Evolutionary conservation across 345 rosid genomes (phyloP), one percentile per base, ranked within the genome.

Genomic region (Eucalyptus cladocalyx): DNA sequence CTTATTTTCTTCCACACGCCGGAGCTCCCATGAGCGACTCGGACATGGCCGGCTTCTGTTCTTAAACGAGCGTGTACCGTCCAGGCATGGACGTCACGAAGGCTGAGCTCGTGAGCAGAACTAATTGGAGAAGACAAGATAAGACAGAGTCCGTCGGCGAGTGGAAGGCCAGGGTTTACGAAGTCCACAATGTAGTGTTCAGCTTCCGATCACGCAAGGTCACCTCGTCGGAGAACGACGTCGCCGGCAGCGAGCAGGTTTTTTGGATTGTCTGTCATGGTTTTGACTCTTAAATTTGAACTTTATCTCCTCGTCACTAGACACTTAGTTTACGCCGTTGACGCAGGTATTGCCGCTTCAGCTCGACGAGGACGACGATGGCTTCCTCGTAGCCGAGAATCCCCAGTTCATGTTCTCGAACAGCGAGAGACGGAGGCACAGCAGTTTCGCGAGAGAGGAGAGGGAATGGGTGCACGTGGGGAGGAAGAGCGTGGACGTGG

Each of bases 1-100:
- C 50, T 48, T 48, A 48, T 13, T 48, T 48, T 48, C 50, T 48
- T 48, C 50, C 50, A 5, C 16, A 92, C 62, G 99, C 97, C 2
- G 93, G 95, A 17, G 93, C 93, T 69, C 95, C 97, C 37, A 92
- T 96, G 93, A 94, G 92, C 88, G 98, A 95, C 12, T 76, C 93
- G 3, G 99, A 96, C 16, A 89, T 95, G 42, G 91, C 94, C 21
- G 93, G 93, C 10, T 94, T 95, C 91, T 94, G 95, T 89, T 91
- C 95, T 5, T 96, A 97, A 87, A 93, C 97, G 7, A 95, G 95
- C 92, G 95, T 97, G 11, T 92, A 95, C 92, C 93, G 98, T 9
- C 99, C 99, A 1, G 99, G 97, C 32, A 95, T 97, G 95, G 99
- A 97, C 90, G 97, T 97, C 30, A 96, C 99, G 8, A 94, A 92